These are phyloP conservation scores for Aspergillus japonicus DNA, from an alignment of 2,329 filamentous ascomycete species.

Conservation along the genomic window DNA sequence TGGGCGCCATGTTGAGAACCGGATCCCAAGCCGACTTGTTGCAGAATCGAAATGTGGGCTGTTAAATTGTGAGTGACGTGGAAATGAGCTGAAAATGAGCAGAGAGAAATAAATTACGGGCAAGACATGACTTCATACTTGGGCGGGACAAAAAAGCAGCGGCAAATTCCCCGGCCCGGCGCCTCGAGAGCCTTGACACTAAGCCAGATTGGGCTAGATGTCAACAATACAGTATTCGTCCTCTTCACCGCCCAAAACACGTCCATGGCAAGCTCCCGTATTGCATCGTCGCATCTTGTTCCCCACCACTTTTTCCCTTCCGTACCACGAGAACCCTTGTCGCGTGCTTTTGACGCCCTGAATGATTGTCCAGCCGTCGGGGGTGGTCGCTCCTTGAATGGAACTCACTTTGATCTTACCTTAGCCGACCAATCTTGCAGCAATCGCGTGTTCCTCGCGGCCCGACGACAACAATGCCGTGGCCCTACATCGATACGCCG, in stretches of 20 bases:
- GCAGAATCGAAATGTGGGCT: background rate
- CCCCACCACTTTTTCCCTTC: background rate
- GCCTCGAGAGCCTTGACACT: conserved; percentile 22
- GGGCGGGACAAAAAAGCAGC: conserved; percentile 16
- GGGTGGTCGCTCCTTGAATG: conserved; percentile 31
- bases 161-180: conserved; percentile 27
- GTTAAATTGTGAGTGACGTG: background rate
- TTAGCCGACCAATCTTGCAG: conserved; percentile 1
- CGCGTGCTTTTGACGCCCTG: background rate
- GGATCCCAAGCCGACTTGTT: background rate
- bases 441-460: conserved; percentile 12
- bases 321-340: background rate
- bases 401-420: background rate
- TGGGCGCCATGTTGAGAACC: conserved; percentile 37
- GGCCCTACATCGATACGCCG: conserved; percentile 77
- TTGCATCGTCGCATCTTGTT: background rate
- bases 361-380: conserved; percentile 7
- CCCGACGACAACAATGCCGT: conserved; percentile 55
- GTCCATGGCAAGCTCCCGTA: conserved; percentile 21
- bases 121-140: conserved; percentile 35
- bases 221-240: conserved; percentile 37
- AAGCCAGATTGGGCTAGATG: conserved; percentile 38
- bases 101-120: conserved; percentile 12
- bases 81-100: conserved; percentile 3
- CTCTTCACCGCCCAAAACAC: conserved; percentile 36